phyloP scores from a whole-genome alignment of 2,329 filamentous ascomycete genomes.

The Amylocarpus encephaloides region DNA sequence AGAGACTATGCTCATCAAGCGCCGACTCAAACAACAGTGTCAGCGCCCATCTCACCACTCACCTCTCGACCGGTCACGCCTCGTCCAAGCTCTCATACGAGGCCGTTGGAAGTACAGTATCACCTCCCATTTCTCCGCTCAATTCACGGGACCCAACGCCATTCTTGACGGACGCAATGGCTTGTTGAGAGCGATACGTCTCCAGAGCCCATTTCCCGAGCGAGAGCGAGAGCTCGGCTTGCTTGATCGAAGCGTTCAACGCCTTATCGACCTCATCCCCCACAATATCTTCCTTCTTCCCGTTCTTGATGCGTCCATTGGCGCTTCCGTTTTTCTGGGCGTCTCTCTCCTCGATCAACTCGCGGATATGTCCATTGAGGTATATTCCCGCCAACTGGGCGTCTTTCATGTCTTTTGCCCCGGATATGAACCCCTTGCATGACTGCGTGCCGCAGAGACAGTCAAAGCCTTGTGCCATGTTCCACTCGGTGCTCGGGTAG shows the following conservation, averaged over 20 bases:
- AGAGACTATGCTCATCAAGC: background rate
- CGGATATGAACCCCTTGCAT: conserved; percentile 57
- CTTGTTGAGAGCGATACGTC: conserved; percentile 8
- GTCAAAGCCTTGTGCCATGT: conserved; percentile 65
- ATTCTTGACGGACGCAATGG: background rate
- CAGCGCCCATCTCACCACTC: conserved; percentile 56
- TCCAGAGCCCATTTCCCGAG: conserved; percentile 34
- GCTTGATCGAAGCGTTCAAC: background rate
- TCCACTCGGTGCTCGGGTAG: conserved; percentile 70
- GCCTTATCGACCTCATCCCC: background rate
- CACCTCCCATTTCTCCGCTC: background rate
- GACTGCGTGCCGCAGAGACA: conserved; percentile 53
- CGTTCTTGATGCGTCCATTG: conserved; percentile 28
- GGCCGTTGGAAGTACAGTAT: background rate
- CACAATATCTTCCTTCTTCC: conserved; percentile 35
- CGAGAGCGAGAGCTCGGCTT: conserved; percentile 25
- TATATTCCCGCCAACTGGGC: conserved; percentile 51
- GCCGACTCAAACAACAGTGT: conserved; percentile 36
- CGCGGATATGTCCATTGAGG: conserved; percentile 55
- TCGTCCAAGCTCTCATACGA: conserved; percentile 2
- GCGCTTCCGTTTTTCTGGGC: background rate
- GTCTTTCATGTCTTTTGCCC: conserved; percentile 53
- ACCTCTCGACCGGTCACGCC: conserved; percentile 41
- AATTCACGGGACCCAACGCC: conserved; percentile 4
- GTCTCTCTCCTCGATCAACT: conserved; percentile 43